phyloP scores from a whole-genome alignment of 352 stramenopile species.

The Pythium utonaiense region DNA sequence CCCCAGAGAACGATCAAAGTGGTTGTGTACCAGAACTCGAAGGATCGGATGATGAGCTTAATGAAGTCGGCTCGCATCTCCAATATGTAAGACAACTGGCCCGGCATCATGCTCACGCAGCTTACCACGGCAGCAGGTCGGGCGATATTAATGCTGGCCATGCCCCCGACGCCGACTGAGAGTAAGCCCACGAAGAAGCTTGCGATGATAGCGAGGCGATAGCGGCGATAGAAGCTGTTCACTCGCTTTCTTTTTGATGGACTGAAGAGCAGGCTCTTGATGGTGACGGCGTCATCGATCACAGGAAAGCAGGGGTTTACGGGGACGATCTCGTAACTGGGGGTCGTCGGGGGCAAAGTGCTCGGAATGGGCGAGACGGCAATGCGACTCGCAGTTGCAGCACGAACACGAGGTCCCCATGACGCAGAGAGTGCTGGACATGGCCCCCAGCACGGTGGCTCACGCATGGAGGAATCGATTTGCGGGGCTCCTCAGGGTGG shows the following conservation, averaged over 20 bases:
- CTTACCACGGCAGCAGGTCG: neutral
- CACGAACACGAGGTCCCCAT: neutral
- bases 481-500: too few species aligned
- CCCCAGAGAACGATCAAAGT: neutral
- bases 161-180: neutral
- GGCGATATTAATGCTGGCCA: neutral
- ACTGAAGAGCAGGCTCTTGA: neutral
- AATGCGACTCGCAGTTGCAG: neutral
- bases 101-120: neutral
- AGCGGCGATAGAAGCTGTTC: neutral
- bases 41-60: neutral
- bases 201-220: neutral
- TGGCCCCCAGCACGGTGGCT: too few species aligned
- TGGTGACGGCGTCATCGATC: neutral
- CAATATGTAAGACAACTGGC: neutral
- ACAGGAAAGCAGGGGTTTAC: neutral
- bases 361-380: neutral
- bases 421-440: neutral
- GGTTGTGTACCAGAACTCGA: conserved; percentile 4
- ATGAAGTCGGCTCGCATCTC: neutral
- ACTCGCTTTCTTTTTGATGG: neutral
- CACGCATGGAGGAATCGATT: too few species aligned
- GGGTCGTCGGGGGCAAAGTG: neutral
- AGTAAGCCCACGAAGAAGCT: neutral
- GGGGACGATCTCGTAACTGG: neutral